Conservation (phyloP, 1,139 yeast species). For the Candida anutae region DNA sequence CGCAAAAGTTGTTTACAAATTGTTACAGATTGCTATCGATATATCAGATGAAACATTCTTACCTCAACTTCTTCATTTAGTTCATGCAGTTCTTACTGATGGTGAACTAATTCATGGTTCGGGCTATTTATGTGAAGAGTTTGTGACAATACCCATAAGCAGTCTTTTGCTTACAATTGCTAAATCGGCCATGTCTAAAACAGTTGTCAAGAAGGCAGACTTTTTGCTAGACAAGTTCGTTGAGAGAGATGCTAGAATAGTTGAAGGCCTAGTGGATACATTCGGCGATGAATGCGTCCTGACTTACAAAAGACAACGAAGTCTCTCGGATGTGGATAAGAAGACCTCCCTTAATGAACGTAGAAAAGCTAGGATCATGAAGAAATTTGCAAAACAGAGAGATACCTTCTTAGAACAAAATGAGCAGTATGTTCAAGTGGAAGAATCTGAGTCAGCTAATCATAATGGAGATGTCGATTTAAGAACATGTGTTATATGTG, state of each 20-base stretch:
- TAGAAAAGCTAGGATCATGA: constrained; percentile 31
- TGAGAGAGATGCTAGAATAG: constrained; percentile 37
- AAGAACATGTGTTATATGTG: constrained; percentile 61
- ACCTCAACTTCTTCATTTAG: constrained; percentile 53
- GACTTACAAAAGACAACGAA: constrained; percentile 24
- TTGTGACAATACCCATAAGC: constrained; percentile 48
- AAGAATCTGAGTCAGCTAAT: constrained; percentile 4
- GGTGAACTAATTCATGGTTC: constrained; percentile 38
- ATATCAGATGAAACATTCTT: constrained; percentile 46
- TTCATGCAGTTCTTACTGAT: constrained; percentile 59
- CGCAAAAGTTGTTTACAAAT: constrained; percentile 50
- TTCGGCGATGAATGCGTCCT: constrained; percentile 52
- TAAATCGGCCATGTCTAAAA: constrained; percentile 43
- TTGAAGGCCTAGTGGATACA: constrained; percentile 44
- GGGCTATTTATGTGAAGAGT: constrained; percentile 32
- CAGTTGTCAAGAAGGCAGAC: constrained; percentile 47
- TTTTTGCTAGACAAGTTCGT: constrained; percentile 44
- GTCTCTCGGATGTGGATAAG: constrained; percentile 32
- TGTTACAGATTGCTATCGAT: constrained; percentile 45
- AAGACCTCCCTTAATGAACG: constrained; percentile 32
- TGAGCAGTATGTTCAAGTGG: constrained; percentile 16
- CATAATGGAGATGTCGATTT: constrained; percentile 6
- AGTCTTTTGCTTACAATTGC: constrained; percentile 45
- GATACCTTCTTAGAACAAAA: constrained; percentile 29
- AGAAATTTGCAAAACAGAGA: constrained; percentile 35